Base-by-base conservation (phyloP, 2,329 filamentous ascomycete genomes). In the Sporothrix brunneoviolacea region DNA sequence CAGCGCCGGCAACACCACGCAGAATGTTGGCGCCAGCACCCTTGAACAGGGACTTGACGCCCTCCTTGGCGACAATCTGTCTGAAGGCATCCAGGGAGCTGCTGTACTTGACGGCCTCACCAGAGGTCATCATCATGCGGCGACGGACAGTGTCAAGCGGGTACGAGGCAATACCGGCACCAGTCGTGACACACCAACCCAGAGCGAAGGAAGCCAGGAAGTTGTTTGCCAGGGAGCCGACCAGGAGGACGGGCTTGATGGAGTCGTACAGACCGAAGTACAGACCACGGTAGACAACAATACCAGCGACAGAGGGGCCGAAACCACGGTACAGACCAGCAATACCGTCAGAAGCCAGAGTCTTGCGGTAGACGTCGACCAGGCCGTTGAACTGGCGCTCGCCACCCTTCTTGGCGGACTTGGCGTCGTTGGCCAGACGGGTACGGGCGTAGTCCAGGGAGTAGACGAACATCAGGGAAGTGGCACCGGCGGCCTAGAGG, bases 211-310 rank as follows among this genome's bases (percentile, higher is more conserved):
- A 98, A 74, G 93, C 93, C 69, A 98, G 80, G 91, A 98, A 98
- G 88, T 91, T 96, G 80, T 91, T 91, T 79, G 90, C 83, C 66
- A 98, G 89, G 73, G 71, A 59, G 72, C 93, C 93, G 72, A 86
- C 83, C 62, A 98, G 89, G 76, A 97, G 74, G 70, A 97, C 88
- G 66, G 93, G 93, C 90, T 98, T 98, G 83, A 98, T 85, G 65
- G 93, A 98, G 81, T 98, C 93, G 90, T 98, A 98, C 87, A 98
- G 87, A 73, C 93, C 93, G 87, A 98, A 98, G 91, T 98, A 98
- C 68, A 98, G 90, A 96, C 93, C 93, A 89, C 93, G 93, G 89
- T 98, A 98, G 79, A 98, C 93, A 68, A 98, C 76, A 76, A 98
- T 98, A 86, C 93, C 93, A 75, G 87, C 83, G 70, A 98, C 93